Conservation (phyloP, 805 yeast species). For the Ogataea chonburiensis region DNA sequence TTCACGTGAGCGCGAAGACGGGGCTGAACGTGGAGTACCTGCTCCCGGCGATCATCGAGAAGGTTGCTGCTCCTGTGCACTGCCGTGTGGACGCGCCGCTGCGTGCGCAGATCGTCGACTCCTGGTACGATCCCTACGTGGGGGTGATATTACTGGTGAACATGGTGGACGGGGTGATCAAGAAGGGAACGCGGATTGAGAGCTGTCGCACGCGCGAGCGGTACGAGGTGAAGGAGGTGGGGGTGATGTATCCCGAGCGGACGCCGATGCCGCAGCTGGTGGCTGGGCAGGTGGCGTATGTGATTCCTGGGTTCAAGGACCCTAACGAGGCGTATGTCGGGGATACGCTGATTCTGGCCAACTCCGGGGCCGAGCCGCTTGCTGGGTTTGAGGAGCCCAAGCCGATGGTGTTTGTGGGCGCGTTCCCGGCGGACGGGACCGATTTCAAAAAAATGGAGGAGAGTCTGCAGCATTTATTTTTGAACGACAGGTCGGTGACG, state of each 20-base stretch:
- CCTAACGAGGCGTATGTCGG: constrained; percentile 87
- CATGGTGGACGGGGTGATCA: constrained; percentile 78
- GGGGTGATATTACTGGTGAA: constrained; percentile 87
- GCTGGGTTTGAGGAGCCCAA: constrained; percentile 97
- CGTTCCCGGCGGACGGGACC: constrained; percentile 92
- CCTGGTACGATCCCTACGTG: constrained; percentile 92
- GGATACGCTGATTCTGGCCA: constrained; percentile 74
- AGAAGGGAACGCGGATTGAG: constrained; percentile 69
- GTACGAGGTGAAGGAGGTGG: constrained; percentile 90
- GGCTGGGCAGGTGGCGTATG: constrained; percentile 94
- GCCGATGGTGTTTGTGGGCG: constrained; percentile 98
- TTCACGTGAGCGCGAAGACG: constrained; percentile 89
- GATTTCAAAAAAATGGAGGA: constrained; percentile 90
- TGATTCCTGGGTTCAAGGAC: constrained; percentile 92
- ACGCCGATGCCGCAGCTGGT: constrained; percentile 57
- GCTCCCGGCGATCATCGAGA: constrained; percentile 78
- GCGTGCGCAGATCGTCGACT: constrained; percentile 84
- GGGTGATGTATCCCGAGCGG: constrained; percentile 92
- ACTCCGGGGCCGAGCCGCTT: constrained; percentile 63
- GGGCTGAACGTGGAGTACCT: constrained; percentile 76
- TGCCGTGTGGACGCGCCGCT: constrained; percentile 56
- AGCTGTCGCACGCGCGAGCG: constrained; percentile 74
- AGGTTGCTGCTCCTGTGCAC: constrained; percentile 55
- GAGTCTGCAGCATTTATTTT: constrained; percentile 79
- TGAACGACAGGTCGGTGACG: constrained; percentile 90